Evolutionary conservation across 73 alveolate species (phyloP).

Genomic region (Paramecium biaurelia): DNA sequence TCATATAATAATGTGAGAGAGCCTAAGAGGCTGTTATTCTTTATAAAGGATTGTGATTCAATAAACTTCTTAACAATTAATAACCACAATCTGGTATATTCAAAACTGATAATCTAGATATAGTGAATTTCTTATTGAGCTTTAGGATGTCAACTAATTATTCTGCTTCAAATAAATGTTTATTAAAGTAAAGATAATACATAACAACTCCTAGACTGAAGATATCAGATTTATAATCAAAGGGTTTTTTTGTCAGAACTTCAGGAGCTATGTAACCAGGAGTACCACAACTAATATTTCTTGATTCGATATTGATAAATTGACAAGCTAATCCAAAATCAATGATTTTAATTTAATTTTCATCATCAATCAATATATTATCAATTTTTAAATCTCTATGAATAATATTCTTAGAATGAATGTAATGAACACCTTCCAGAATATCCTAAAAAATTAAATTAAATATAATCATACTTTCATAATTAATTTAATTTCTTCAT

Average conservation of each 20-base stretch:
- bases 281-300: neutral
- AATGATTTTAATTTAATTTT: neutral
- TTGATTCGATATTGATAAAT: neutral
- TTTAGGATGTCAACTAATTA: neutral
- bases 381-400: constrained; percentile 25
- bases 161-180: neutral
- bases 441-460: neutral
- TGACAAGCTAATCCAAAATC: constrained; percentile 43
- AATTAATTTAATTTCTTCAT: neutral
- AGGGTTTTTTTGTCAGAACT: neutral
- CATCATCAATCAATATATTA: constrained; percentile 19
- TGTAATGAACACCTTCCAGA: neutral
- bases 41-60: neutral
- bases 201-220: constrained; percentile 7
- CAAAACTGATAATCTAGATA: neutral
- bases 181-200: neutral
- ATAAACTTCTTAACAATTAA: neutral
- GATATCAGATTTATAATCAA: neutral
- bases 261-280: constrained; percentile 43
- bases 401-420: neutral
- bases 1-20: neutral
- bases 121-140: neutral
- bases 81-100: neutral
- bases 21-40: neutral
- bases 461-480: neutral